Conservation (phyloP, 2,329 filamentous ascomycete species). For the Aspergillus sp. region DNA sequence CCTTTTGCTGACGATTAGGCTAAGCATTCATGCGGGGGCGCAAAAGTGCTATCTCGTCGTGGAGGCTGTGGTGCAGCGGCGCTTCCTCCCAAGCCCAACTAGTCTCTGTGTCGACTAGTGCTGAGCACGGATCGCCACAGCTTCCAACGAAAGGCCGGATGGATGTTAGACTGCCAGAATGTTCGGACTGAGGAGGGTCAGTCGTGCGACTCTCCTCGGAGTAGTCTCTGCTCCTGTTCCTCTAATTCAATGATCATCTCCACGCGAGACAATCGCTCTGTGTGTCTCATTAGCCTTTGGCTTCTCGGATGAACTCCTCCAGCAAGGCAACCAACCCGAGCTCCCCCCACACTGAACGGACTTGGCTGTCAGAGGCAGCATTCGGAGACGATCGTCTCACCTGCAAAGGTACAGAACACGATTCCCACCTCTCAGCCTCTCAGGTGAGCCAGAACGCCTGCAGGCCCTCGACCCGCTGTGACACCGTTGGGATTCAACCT, state of each 20-base stretch:
- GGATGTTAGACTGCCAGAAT: no score
- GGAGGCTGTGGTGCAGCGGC: no score
- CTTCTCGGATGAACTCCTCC: not conserved
- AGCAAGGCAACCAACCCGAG: conserved; percentile 5
- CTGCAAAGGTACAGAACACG: not conserved
- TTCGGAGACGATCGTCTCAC: not conserved
- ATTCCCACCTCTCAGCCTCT: not conserved
- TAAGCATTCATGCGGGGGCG: conserved; percentile 19
- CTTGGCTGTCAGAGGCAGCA: not conserved
- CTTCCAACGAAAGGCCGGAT: not conserved
- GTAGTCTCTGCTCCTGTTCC: no score
- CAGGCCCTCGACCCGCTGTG: not conserved
- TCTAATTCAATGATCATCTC: not conserved
- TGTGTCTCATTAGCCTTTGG: not conserved
- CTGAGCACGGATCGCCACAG: conserved; percentile 5
- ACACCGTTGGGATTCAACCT: not conserved
- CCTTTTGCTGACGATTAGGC: not conserved
- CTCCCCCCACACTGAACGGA: not conserved
- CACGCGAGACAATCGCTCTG: not conserved
- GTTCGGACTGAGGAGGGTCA: no score
- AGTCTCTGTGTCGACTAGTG: not conserved
- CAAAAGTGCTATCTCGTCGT: not conserved
- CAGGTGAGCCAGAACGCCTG: not conserved
- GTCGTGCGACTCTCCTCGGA: no score
- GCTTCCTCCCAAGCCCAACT: not conserved